Evolutionary conservation across 345 rosid species (phyloP).

Genomic region (Barbarea vulgaris): DNA sequence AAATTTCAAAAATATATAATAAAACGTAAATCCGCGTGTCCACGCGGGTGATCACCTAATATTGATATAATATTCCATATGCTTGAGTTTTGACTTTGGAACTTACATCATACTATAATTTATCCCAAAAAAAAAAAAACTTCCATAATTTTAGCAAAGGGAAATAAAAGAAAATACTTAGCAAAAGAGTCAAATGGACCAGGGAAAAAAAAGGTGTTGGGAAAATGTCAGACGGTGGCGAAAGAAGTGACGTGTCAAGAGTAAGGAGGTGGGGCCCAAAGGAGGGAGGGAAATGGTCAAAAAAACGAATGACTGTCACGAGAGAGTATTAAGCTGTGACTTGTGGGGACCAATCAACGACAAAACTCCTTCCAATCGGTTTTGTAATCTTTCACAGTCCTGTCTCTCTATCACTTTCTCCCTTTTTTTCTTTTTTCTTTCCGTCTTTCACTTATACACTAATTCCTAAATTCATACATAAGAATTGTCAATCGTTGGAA

Average conservation of each 20-base stretch:
- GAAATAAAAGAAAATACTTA: not conserved
- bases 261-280: conserved; percentile 20
- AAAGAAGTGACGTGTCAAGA: conserved; percentile 41
- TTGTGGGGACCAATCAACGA: conserved; percentile 41
- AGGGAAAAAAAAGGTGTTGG: conserved; percentile 2
- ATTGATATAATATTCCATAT: too few relatives aligned
- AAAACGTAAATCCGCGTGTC: too few relatives aligned
- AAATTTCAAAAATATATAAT: too few relatives aligned
- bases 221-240: conserved; percentile 34
- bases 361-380: conserved; percentile 16
- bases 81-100: not conserved
- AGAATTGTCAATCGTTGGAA: conserved; percentile 18
- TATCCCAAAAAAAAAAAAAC: not conserved
- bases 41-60: too few relatives aligned
- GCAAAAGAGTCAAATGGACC: conserved; percentile 17
- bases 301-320: conserved; percentile 34
- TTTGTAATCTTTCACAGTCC: conserved; percentile 32
- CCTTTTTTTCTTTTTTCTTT: not conserved
- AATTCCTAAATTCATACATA: conserved; percentile 22
- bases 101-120: not conserved
- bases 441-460: conserved; percentile 6
- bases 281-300: conserved; percentile 24
- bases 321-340: not conserved
- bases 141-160: not conserved
- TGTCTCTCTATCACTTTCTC: conserved; percentile 33